Evolutionary conservation across 164 flowering plant genomes (phyloP), one percentile per base, ranked within the genome.

Genomic region (Macadamia tetraphylla): DNA sequence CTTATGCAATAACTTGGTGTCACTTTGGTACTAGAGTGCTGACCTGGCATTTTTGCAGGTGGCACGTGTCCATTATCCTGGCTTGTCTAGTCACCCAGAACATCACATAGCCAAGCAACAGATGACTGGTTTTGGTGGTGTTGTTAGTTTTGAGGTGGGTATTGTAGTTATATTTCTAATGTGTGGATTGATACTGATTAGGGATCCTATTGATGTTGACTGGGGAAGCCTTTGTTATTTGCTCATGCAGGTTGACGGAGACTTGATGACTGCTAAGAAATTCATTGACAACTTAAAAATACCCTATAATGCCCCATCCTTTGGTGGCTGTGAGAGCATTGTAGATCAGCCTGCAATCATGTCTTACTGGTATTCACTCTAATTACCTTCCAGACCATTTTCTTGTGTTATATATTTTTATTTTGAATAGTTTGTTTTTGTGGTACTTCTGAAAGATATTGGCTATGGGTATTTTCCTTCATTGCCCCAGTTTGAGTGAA

Each of bases 61-160:
- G 83, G 75, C 62, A 49, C 88, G 60, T 12, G 98, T 92, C 71
- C 87, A 92, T 75, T 94, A 92, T 84, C 99, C 94, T 40, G 99
- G 96, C 65, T 78, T 94, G 77, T 79, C 87, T 58, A 90, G 94
- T 85, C 99, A 94, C 77, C 94, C 96, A 32, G 99, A 94, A 68
- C 85, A 94, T 78, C 69, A 84, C 52, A 81, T 92, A 70, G 97
- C 85, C 74, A 90, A 79, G 79, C 73, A 58, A 59, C 99, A 92
- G 76, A 95, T 95, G 99, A 86, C 85, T 71, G 99, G 98, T 61
- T 95, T 88, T 83, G 99, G 99, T 70, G 99, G 99, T 59, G 98
- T 95, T 31, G 99, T 92, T 70, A 92, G 98, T 80, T 95, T 95
- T 83, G 99, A 95, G 94, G 99, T 88, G 68, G 60, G 82, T 29